Evolutionary conservation across 441 rosid species (phyloP).

Genomic region (Jatropha podagrica): DNA sequence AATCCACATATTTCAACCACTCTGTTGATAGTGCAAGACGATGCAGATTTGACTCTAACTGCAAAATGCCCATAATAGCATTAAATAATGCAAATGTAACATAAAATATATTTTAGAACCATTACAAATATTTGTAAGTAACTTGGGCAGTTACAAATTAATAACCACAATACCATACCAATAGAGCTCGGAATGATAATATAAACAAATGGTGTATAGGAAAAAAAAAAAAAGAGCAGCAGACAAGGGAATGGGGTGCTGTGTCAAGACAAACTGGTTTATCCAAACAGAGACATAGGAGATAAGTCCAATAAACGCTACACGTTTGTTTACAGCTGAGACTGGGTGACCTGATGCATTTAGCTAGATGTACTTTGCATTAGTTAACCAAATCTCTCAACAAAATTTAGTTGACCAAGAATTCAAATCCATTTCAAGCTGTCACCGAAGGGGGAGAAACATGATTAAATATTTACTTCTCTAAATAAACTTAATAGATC

Average conservation of each 20-base stretch:
- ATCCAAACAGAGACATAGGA: not conserved
- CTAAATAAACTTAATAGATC: not conserved
- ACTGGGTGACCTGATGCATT: not conserved
- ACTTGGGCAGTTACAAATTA: not conserved
- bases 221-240: not conserved
- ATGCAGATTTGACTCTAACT: slow-evolving; percentile 83
- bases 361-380: not conserved
- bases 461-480: not conserved
- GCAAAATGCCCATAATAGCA: slow-evolving; percentile 36
- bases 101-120: not conserved
- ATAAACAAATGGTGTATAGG: not conserved
- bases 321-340: not conserved
- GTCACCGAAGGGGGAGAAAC: not conserved
- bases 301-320: not conserved
- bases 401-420: slow-evolving; percentile 3
- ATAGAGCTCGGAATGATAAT: not conserved
- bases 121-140: not conserved
- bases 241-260: not conserved
- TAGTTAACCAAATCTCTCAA: not conserved
- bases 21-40: slow-evolving; percentile 74
- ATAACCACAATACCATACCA: not conserved
- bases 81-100: slow-evolving; percentile 9
- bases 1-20: slow-evolving; percentile 81
- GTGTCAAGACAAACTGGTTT: not conserved
- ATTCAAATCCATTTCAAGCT: not conserved